A percentile compares a stretch with the other conserved stretches of the same genome.
Conservation (phyloP, 192 early-diverging fungal species). For the Funneliformis mosseae region DNA sequence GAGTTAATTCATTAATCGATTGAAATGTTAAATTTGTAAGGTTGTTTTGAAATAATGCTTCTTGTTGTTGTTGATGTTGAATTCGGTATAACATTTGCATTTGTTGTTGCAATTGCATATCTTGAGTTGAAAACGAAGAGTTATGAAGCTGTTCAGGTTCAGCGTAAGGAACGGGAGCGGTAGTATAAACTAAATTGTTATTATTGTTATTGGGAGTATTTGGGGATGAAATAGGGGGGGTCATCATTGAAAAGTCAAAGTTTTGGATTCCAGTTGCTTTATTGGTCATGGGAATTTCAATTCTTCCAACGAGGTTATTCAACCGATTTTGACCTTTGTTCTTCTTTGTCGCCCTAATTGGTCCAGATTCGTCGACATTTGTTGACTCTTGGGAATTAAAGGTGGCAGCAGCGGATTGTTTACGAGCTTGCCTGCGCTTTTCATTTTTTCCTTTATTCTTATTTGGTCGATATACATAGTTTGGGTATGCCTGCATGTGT, state of each 20-base stretch:
- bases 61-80: background rate
- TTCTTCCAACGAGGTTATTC: background rate
- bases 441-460: conserved; percentile 31
- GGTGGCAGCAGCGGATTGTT: background rate
- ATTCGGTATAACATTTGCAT: background rate
- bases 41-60: background rate
- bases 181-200: background rate
- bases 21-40: background rate
- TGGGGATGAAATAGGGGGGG: background rate
- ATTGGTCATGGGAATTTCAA: background rate
- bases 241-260: background rate
- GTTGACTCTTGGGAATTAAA: background rate
- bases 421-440: background rate
- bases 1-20: background rate
- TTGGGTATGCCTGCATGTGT: conserved; percentile 24
- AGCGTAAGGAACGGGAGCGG: background rate
- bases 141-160: background rate
- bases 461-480: conserved; percentile 27
- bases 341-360: background rate
- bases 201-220: background rate
- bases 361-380: background rate
- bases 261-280: background rate
- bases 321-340: conserved; percentile 7
- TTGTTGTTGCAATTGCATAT: background rate
- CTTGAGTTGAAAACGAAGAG: background rate